Conservation (phyloP, 306 rosid genomes). For the Quercus agrifolia region DNA sequence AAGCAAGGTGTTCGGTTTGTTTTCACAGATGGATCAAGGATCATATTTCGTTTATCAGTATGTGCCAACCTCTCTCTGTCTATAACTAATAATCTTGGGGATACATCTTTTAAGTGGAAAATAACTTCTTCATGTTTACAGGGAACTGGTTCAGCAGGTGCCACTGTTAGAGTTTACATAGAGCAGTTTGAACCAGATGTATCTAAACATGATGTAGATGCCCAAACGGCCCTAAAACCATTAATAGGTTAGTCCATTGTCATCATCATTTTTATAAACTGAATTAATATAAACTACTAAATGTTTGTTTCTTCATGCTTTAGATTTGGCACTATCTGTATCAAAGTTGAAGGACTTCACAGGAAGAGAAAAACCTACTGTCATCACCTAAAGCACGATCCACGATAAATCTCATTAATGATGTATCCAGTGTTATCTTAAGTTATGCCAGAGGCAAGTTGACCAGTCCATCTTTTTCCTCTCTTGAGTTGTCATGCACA, state of each 20-base stretch:
- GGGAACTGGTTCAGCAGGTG: slow-evolving; percentile 99
- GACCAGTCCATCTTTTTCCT: slow-evolving; percentile 6
- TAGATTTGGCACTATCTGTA: slow-evolving; percentile 83
- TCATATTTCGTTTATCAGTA: slow-evolving; percentile 94
- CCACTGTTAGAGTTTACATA: slow-evolving; percentile 84
- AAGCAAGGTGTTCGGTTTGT: slow-evolving; percentile 95
- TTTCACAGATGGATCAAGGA: slow-evolving; percentile 93
- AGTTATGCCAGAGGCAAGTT: slow-evolving; percentile 24
- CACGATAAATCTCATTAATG: slow-evolving; percentile 11
- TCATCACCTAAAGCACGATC: slow-evolving; percentile 65
- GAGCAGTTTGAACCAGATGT: slow-evolving; percentile 84
- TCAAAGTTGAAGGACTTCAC: slow-evolving; percentile 91
- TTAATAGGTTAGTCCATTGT: slow-evolving; percentile 60
- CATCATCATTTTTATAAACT: neutral
- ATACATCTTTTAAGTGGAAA: neutral
- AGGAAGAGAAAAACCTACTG: slow-evolving; percentile 93
- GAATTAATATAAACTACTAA: neutral
- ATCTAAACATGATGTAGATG: slow-evolving; percentile 79
- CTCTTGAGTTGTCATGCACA: slow-evolving; percentile 8
- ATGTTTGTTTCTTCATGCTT: slow-evolving; percentile 14
- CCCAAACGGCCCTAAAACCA: slow-evolving; percentile 85
- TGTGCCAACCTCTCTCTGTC: slow-evolving; percentile 15
- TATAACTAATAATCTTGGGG: neutral
- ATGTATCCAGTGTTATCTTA: slow-evolving; percentile 3
- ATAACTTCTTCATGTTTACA: slow-evolving; percentile 16